Evolutionary conservation across 2,329 filamentous ascomycete species (phyloP).

Genomic region (Fusarium beomiforme): DNA sequence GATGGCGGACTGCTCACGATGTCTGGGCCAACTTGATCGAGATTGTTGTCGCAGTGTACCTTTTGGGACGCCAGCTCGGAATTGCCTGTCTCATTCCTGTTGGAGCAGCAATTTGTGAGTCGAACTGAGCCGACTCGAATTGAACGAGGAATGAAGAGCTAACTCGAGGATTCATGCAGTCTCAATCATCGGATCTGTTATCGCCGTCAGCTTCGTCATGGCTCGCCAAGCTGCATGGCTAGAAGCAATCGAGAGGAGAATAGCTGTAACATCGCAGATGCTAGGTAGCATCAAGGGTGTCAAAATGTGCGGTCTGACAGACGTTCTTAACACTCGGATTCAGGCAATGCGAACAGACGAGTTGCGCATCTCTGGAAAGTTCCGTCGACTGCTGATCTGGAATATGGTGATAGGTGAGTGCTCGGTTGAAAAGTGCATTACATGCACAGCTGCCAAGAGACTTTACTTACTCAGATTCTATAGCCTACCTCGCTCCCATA

Average conservation of each 20-base stretch:
- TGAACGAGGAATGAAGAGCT: no score
- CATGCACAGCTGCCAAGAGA: not conserved
- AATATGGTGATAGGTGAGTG: constrained; percentile 32
- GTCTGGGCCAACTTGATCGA: constrained; percentile 55
- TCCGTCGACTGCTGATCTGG: constrained; percentile 30
- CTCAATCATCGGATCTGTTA: constrained; percentile 37
- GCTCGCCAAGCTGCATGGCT: constrained; percentile 40
- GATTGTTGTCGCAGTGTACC: constrained; percentile 55
- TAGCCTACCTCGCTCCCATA: constrained; percentile 30
- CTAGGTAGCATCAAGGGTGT: constrained; percentile 45
- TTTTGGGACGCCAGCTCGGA: constrained; percentile 53
- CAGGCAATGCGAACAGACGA: constrained; percentile 20
- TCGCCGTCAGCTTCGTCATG: constrained; percentile 42
- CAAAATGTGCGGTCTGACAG: constrained; percentile 46
- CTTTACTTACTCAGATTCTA: not conserved
- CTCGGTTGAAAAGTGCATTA: no score
- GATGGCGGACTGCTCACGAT: constrained; percentile 52
- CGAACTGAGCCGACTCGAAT: no score
- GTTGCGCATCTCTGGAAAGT: constrained; percentile 18
- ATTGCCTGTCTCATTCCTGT: constrained; percentile 26
- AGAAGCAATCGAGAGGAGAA: constrained; percentile 44
- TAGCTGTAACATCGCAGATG: constrained; percentile 43
- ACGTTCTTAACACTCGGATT: constrained; percentile 20
- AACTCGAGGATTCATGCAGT: constrained; percentile 5
- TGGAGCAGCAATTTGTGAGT: constrained; percentile 29